A percentile compares a stretch with the other conserved stretches of the same genome.
These are phyloP conservation scores for Naganishia cerealis DNA, from an alignment of 1,284 basidiomycete genomes.

Conservation along the genomic window DNA sequence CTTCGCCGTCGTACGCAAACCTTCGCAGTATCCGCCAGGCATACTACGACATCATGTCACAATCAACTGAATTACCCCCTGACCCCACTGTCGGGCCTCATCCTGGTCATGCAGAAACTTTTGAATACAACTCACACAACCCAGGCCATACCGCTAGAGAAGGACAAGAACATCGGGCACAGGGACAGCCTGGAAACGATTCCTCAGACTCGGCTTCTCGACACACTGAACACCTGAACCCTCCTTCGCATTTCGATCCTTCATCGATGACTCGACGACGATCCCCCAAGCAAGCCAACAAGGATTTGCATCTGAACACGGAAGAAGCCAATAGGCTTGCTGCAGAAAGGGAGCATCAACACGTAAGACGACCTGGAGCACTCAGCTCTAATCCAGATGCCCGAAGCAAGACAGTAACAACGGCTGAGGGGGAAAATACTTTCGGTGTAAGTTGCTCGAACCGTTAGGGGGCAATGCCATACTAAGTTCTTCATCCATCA, in stretches of 20 bases:
- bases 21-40: background rate
- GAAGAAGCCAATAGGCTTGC: conserved; percentile 15
- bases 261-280: conserved; percentile 24
- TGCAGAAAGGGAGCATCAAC: conserved; percentile 14
- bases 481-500: background rate
- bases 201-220: conserved; percentile 9
- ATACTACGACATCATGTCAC: background rate
- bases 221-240: conserved; percentile 17
- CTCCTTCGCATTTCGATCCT: conserved; percentile 25
- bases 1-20: background rate
- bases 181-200: conserved; percentile 5
- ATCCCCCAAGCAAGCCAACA: conserved; percentile 24
- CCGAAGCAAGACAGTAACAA: conserved; percentile 71
- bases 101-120: conserved; percentile 11
- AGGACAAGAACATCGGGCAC: background rate
- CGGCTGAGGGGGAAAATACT: conserved; percentile 68
- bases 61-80: background rate
- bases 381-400: conserved; percentile 61
- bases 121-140: conserved; percentile 18
- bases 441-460: conserved; percentile 64
- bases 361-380: conserved; percentile 39
- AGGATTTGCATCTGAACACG: conserved; percentile 14
- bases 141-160: conserved; percentile 9
- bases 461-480: background rate
- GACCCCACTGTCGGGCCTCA: conserved; percentile 20